These are phyloP conservation scores for Gaeumannomyces tritici DNA, from an alignment of 2,329 filamentous ascomycete genomes.

Conservation along the genomic window DNA sequence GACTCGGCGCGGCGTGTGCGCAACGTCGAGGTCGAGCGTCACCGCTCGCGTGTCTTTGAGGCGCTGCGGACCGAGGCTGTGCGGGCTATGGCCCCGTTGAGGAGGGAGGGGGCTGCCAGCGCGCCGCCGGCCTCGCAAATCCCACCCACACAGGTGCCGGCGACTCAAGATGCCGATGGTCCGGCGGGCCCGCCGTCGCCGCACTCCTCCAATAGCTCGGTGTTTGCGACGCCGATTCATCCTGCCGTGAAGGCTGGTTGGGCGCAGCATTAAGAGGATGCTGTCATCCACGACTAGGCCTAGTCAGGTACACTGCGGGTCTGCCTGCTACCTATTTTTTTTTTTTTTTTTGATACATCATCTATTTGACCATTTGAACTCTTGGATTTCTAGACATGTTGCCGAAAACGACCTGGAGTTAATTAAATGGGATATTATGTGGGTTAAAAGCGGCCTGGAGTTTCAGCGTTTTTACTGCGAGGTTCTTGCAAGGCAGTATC, in stretches of 20 bases:
- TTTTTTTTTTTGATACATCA: not conserved
- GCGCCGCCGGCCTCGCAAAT: not conserved
- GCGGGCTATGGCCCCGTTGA: conserved; percentile 13
- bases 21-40: conserved; percentile 35
- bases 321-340: too few relatives aligned
- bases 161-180: not conserved
- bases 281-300: too few relatives aligned
- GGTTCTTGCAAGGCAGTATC: not conserved
- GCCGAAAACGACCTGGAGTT: not conserved
- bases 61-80: conserved; percentile 34
- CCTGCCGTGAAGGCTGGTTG: not conserved
- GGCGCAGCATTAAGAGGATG: too few relatives aligned
- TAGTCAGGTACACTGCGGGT: too few relatives aligned
- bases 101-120: not conserved
- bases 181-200: not conserved
- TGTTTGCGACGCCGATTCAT: not conserved
- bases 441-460: not conserved
- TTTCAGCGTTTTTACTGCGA: not conserved
- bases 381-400: not conserved
- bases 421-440: not conserved
- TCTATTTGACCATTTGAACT: not conserved
- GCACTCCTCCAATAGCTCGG: not conserved
- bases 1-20: conserved; percentile 32
- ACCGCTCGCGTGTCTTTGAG: conserved; percentile 41
- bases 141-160: not conserved